Conservation (phyloP, 2,329 filamentous ascomycete species). For the Stagonosporopsis cucurbitacearum region DNA sequence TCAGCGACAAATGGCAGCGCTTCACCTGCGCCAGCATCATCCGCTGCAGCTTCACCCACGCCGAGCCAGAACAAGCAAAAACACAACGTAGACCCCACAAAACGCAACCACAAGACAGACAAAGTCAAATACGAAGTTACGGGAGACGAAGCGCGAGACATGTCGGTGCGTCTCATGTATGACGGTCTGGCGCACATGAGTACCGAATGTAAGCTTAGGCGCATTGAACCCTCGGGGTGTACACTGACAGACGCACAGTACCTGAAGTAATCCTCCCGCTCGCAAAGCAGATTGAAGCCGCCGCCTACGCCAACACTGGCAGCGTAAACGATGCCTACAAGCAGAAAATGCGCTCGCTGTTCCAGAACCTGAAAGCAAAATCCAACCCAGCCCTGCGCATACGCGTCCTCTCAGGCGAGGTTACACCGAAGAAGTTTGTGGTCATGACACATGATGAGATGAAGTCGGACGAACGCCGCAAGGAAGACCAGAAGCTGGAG, state of each 20-base stretch:
- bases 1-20: slow-evolving; percentile 33
- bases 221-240: not conserved
- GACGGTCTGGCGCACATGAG: slow-evolving; percentile 84
- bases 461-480: slow-evolving; percentile 82
- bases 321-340: slow-evolving; percentile 78
- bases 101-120: slow-evolving; percentile 83
- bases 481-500: slow-evolving; percentile 76
- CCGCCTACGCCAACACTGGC: slow-evolving; percentile 73
- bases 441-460: slow-evolving; percentile 89
- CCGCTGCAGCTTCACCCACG: slow-evolving; percentile 53
- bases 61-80: slow-evolving; percentile 62
- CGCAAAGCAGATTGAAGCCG: slow-evolving; percentile 76
- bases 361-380: slow-evolving; percentile 93
- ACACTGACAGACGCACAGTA: slow-evolving; percentile 40
- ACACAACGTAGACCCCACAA: slow-evolving; percentile 68
- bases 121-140: slow-evolving; percentile 80
- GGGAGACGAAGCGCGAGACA: slow-evolving; percentile 75
- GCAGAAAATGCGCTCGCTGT: slow-evolving; percentile 88
- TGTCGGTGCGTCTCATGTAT: slow-evolving; percentile 89
- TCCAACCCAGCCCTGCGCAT: slow-evolving; percentile 79
- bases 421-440: slow-evolving; percentile 76
- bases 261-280: slow-evolving; percentile 71
- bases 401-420: slow-evolving; percentile 76
- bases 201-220: slow-evolving; percentile 50
- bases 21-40: slow-evolving; percentile 44